Evolutionary conservation across 148 eudicot genomes (phyloP), one percentile per base, ranked within the genome.

Genomic region (Heliamphora exappendiculata): DNA sequence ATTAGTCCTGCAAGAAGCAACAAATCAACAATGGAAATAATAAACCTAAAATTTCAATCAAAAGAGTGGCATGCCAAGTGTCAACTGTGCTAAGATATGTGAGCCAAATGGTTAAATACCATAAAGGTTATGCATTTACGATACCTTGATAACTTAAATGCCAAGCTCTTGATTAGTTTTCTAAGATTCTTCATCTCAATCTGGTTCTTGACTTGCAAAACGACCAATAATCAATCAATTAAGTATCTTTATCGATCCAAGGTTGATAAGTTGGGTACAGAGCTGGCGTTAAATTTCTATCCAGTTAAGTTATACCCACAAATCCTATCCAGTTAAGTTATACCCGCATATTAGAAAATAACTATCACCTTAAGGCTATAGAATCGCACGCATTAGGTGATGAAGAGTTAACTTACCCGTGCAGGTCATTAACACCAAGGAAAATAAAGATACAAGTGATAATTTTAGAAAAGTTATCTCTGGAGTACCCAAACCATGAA

Each of bases 1-100:
- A 80, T 94, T 94, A 28, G 98, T 89, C 98, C 98, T 94, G 78
- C 77, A 70, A 80, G 47, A 22, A 45, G 44, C 24, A 74, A n/a
- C 29, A 66, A 33, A 22, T 24, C 36, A 34, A 31, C n/a, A 12
- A 41, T 22, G 1, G 24, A 50, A 63, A 66, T 7, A 36, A 64
- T 64, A 34, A 42, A 47, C 8, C 69, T 8, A 36, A 79, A 36
- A 76, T 31, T 73, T 62, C 9, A 33, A 14, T 33, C 41, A 26
- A 22, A 77, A 71, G 31, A 36, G 26, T 20, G 70, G 7, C 31
- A 36, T 55, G 71, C 1, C 39, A 51, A 72, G 44, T 24, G 71
- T 2, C 39, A 51, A 72, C 55, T 24, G 33, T 72, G 26, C 19
- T 70, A 51, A 72, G 47, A 53, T 51, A 51, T 54, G 37, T 5